These are phyloP conservation scores for Amanita rubescens DNA, from an alignment of 768 basidiomycete species.

Conservation along the genomic window DNA sequence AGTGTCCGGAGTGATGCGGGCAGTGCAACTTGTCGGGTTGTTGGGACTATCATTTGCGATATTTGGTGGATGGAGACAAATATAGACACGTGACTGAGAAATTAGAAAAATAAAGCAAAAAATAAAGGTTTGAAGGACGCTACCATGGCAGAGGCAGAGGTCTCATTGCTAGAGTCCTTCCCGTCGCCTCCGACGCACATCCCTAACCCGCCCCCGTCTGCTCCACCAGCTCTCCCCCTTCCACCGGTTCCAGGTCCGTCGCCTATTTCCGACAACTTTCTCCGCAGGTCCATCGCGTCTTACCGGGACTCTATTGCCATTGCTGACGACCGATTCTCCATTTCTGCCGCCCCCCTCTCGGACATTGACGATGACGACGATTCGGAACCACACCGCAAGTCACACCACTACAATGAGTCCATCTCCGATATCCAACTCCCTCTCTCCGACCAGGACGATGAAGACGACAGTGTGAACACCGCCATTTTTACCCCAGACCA, in stretches of 20 bases:
- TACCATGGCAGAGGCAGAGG: neutral
- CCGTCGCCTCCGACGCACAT: slow-evolving; percentile 36
- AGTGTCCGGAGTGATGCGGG: slow-evolving; percentile 20
- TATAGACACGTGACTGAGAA: slow-evolving; percentile 3
- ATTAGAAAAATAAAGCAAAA: neutral
- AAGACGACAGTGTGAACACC: slow-evolving; percentile 11
- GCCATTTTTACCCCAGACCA: slow-evolving; percentile 19
- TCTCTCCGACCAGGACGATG: slow-evolving; percentile 20
- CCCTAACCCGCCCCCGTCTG: slow-evolving; percentile 22
- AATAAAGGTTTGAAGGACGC: neutral
- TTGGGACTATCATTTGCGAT: slow-evolving; percentile 16
- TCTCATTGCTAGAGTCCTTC: slow-evolving; percentile 30
- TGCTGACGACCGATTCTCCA: neutral
- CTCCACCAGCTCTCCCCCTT: slow-evolving; percentile 30
- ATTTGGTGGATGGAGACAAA: slow-evolving; percentile 11
- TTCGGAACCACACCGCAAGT: slow-evolving; percentile 8
- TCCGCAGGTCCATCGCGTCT: slow-evolving; percentile 22
- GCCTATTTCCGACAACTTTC: slow-evolving; percentile 37
- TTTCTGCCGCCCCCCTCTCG: slow-evolving; percentile 10
- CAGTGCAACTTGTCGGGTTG: slow-evolving; percentile 21
- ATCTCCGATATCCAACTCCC: slow-evolving; percentile 31
- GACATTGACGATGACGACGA: slow-evolving; percentile 23
- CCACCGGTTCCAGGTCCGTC: slow-evolving; percentile 64
- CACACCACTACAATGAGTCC: slow-evolving; percentile 24
- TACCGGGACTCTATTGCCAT: slow-evolving; percentile 6